Conservation (phyloP, 306 rosid species). For the Gastrolobium bilobum region DNA sequence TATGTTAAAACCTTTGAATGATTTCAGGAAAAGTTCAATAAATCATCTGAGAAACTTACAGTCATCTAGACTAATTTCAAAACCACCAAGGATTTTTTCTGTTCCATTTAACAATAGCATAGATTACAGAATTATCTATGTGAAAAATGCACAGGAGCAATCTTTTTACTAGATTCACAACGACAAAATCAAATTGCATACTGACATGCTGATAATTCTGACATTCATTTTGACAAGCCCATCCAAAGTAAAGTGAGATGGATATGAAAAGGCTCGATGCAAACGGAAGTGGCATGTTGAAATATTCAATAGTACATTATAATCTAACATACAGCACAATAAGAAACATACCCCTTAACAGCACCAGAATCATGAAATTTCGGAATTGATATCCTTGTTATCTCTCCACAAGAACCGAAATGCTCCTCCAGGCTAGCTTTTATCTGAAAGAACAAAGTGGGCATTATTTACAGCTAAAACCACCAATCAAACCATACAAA, state of each 20-base stretch:
- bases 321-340: background rate
- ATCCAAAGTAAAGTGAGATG: background rate
- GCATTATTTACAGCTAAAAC: background rate
- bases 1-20: background rate
- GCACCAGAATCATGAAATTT: conserved; percentile 57
- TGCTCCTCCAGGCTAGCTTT: conserved; percentile 61
- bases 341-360: conserved; percentile 67
- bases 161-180: background rate
- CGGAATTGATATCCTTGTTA: conserved; percentile 69
- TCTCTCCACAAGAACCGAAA: conserved; percentile 77
- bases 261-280: background rate
- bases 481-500: conserved; percentile 17
- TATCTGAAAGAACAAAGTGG: conserved; percentile 55
- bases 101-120: background rate
- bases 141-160: background rate
- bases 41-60: background rate
- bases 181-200: background rate
- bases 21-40: conserved; percentile 11
- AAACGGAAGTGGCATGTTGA: conserved; percentile 16
- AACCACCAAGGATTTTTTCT: conserved; percentile 7
- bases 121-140: background rate
- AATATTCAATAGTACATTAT: conserved; percentile 7
- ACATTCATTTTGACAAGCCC: background rate
- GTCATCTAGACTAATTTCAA: background rate
- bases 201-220: background rate